These are phyloP conservation scores for Colletotrichum trifolii DNA, from an alignment of 2,329 filamentous ascomycete genomes.

Conservation along the genomic window DNA sequence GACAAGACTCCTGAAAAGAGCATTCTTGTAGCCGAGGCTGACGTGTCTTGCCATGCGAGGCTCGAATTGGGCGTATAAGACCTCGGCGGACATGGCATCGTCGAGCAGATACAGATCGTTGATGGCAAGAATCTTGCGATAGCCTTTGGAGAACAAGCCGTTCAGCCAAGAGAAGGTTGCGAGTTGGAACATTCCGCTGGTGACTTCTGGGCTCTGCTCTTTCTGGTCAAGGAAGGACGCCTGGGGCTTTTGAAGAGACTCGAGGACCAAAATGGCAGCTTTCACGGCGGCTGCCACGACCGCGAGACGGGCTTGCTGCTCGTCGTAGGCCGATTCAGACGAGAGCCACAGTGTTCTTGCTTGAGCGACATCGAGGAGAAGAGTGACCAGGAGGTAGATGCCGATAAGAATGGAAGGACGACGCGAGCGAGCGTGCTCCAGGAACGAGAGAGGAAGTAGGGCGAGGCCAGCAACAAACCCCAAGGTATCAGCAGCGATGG, in stretches of 20 bases:
- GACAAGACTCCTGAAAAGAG: constrained; percentile 42
- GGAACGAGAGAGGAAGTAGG: constrained; percentile 44
- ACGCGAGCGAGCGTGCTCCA: constrained; percentile 45
- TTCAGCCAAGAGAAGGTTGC: constrained; percentile 49
- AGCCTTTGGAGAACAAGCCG: constrained; percentile 47
- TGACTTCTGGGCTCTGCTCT: constrained; percentile 53
- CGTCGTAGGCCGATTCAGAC: not conserved
- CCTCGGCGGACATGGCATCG: constrained; percentile 14
- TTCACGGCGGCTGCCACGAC: constrained; percentile 38
- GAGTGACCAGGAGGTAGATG: constrained; percentile 13
- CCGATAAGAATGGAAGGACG: constrained; percentile 36
- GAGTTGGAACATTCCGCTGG: constrained; percentile 45
- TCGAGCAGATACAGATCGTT: constrained; percentile 43
- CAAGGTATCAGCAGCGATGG: constrained; percentile 40
- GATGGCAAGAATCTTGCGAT: constrained; percentile 43
- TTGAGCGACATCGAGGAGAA: constrained; percentile 6
- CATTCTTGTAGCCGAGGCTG: constrained; percentile 37
- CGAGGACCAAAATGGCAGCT: constrained; percentile 36
- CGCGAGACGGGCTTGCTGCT: constrained; percentile 29
- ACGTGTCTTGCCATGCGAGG: constrained; percentile 23
- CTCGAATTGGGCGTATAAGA: constrained; percentile 14
- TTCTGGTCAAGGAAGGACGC: constrained; percentile 21
- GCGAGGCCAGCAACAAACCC: constrained; percentile 43
- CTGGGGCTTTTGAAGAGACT: constrained; percentile 39
- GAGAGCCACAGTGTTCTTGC: constrained; percentile 22